phyloP scores from a whole-genome alignment of 768 basidiomycete species.

The Pleurotus platypus region DNA sequence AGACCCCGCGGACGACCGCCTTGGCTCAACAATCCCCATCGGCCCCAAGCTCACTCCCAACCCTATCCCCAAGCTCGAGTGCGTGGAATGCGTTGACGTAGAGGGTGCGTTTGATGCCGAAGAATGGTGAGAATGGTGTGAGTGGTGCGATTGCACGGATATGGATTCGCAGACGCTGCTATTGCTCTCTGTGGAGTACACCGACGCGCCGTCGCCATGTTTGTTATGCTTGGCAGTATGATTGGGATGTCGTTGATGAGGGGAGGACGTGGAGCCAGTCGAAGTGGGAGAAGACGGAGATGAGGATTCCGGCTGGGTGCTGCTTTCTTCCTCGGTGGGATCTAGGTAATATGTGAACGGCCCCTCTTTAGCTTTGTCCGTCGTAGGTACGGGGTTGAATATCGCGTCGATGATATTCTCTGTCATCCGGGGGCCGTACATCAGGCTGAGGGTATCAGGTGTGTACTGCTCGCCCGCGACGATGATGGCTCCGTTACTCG shows the following conservation, averaged over 20 bases:
- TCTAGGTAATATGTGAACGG: constrained; percentile 41
- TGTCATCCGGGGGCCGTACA: constrained; percentile 60
- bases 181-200: constrained; percentile 5
- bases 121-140: constrained; percentile 3
- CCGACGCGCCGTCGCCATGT: constrained; percentile 7
- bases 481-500: constrained; percentile 2
- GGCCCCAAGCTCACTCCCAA: constrained; percentile 20
- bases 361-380: constrained; percentile 30
- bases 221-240: neutral
- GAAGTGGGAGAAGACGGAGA: neutral
- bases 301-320: neutral
- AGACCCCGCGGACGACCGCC: neutral
- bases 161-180: constrained; percentile 3
- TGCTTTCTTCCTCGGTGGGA: neutral
- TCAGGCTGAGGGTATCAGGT: constrained; percentile 43
- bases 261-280: neutral
- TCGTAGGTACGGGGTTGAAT: constrained; percentile 67
- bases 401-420: constrained; percentile 75
- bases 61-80: constrained; percentile 20
- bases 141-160: constrained; percentile 3
- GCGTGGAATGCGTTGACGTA: neutral
- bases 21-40: constrained; percentile 7
- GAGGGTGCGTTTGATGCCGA: constrained; percentile 13
- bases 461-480: constrained; percentile 19
- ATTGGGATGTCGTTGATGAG: neutral